Evolutionary conservation across 2,329 filamentous ascomycete genomes (phyloP).

Genomic region (Nigrospora oryzae): DNA sequence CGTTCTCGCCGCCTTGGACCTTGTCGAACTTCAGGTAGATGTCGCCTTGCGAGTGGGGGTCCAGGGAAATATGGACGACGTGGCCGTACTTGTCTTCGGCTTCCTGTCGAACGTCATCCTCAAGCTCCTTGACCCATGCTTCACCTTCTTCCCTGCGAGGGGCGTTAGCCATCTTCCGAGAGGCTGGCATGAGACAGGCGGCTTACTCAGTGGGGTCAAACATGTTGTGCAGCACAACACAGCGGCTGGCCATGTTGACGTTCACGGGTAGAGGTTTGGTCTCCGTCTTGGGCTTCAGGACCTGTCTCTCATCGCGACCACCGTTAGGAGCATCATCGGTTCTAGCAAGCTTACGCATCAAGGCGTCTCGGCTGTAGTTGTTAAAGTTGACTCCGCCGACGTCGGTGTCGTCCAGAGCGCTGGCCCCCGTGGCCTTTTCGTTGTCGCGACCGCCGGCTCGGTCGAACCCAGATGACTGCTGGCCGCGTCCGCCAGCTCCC

Average conservation of each 20-base stretch:
- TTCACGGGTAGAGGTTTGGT: conserved; percentile 72
- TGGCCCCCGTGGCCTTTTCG: conserved; percentile 85
- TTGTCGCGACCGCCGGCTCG: conserved; percentile 81
- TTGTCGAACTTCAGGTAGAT: conserved; percentile 98
- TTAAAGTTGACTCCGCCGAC: conserved; percentile 98
- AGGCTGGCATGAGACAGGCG: background rate
- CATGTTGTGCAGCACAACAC: conserved; percentile 91
- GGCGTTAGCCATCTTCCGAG: conserved; percentile 20
- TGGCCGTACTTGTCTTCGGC: conserved; percentile 94
- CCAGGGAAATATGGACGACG: conserved; percentile 93
- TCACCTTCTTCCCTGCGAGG: conserved; percentile 72
- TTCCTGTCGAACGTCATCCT: conserved; percentile 87
- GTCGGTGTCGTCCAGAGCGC: conserved; percentile 93
- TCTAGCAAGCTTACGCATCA: conserved; percentile 97
- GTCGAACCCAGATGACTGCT: conserved; percentile 82
- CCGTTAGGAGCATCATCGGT: conserved; percentile 71
- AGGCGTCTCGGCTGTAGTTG: conserved; percentile 95
- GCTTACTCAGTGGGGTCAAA: conserved; percentile 88
- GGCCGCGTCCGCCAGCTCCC: conserved; percentile 78
- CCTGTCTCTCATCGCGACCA: conserved; percentile 60
- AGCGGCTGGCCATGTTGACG: conserved; percentile 87
- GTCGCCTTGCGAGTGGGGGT: conserved; percentile 88
- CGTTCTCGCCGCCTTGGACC: conserved; percentile 90
- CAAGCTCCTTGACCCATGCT: conserved; percentile 83
- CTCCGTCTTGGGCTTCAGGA: conserved; percentile 72